These are phyloP conservation scores for Gonapodya prolifera DNA, from an alignment of 192 early-diverging fungal species.

Conservation along the genomic window DNA sequence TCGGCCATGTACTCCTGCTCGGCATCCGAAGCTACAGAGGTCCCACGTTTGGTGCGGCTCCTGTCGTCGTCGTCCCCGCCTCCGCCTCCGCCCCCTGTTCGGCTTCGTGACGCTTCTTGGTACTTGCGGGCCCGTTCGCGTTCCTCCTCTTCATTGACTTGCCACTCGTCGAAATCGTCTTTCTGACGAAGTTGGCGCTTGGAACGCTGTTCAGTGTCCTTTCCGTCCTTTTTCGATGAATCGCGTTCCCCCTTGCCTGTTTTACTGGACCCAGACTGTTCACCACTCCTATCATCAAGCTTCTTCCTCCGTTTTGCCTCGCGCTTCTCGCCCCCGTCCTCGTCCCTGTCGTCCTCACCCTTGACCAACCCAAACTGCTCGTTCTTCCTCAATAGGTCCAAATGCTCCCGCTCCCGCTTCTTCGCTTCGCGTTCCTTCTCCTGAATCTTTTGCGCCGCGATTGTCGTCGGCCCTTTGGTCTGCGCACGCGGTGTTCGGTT, in stretches of 20 bases:
- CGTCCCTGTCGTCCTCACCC: slow-evolving; percentile 15
- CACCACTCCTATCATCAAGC: slow-evolving; percentile 13
- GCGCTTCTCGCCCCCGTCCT: neutral
- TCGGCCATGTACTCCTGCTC: slow-evolving; percentile 24
- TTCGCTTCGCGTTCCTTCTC: slow-evolving; percentile 7
- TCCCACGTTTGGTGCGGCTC: too few species aligned
- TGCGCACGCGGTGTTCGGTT: slow-evolving; percentile 32
- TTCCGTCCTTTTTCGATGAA: neutral
- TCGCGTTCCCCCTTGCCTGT: slow-evolving; percentile 23
- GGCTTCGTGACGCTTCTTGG: slow-evolving; percentile 5
- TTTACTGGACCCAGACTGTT: neutral
- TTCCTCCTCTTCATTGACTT: neutral
- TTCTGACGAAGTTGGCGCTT: slow-evolving; percentile 11
- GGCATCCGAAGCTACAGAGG: neutral
- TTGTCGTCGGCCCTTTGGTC: neutral
- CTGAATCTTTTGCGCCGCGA: neutral
- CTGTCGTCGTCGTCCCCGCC: neutral
- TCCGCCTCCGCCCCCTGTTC: slow-evolving; percentile 11
- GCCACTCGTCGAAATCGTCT: neutral
- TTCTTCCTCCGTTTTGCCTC: neutral
- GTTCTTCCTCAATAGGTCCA: slow-evolving; percentile 22
- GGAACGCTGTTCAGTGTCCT: slow-evolving; percentile 5
- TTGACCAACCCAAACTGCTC: slow-evolving; percentile 17
- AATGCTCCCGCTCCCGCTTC: slow-evolving; percentile 14
- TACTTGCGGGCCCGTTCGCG: neutral